Conservation (phyloP, 768 basidiomycete species). For the Russula sp. region DNA sequence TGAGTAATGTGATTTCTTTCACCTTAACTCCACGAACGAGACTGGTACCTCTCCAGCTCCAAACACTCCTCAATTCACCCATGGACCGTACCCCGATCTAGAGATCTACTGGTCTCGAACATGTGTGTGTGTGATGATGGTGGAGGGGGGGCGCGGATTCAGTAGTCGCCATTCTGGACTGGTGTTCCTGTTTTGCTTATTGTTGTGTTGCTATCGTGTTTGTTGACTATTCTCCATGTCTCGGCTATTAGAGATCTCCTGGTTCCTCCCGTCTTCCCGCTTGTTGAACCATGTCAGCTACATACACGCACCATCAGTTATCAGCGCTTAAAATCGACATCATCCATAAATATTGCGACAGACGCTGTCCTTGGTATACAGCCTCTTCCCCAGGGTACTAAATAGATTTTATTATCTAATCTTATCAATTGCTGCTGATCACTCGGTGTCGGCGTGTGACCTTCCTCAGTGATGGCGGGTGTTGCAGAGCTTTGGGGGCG, state of each 20-base stretch:
- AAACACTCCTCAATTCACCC: conserved; percentile 18
- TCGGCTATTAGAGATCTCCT: neutral
- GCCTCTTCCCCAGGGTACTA: neutral
- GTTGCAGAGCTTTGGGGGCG: neutral
- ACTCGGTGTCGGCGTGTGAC: neutral
- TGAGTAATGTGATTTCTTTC: neutral
- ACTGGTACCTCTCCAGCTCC: conserved; percentile 4
- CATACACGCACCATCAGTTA: neutral
- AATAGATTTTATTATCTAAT: conserved; percentile 3
- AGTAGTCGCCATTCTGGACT: neutral
- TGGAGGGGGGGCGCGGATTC: neutral
- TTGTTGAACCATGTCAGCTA: neutral
- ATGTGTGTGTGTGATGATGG: neutral
- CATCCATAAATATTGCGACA: neutral
- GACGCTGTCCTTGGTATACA: neutral
- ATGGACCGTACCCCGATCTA: conserved; percentile 17
- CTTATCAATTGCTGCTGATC: conserved; percentile 1
- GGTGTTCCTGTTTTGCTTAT: neutral
- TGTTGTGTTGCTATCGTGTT: conserved; percentile 21
- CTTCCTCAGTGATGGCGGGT: neutral
- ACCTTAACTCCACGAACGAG: neutral
- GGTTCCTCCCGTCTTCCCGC: neutral
- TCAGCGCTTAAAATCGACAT: neutral
- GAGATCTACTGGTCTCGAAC: neutral
- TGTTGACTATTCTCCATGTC: conserved; percentile 1